phyloP scores from a whole-genome alignment of 2,329 filamentous ascomycete genomes.

The Cladosporium colombiae region DNA sequence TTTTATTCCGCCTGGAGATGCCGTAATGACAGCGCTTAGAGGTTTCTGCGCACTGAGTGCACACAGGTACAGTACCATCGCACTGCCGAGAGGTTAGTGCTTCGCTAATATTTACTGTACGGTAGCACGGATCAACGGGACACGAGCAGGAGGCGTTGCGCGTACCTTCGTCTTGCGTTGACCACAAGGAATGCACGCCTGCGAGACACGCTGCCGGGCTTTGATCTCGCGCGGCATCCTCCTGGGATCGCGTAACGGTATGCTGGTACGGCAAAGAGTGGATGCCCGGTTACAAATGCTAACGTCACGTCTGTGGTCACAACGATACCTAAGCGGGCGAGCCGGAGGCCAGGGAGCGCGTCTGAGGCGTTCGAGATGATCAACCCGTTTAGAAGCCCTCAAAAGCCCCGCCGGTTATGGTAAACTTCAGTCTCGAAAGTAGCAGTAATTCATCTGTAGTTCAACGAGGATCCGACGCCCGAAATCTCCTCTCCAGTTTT shows the following conservation, averaged over 20 bases:
- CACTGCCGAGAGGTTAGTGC: slow-evolving; percentile 4
- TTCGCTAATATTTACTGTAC: neutral
- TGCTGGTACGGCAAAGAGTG: neutral
- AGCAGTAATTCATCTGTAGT: rapidly evolving
- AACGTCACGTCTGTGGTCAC: neutral
- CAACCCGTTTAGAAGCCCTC: neutral
- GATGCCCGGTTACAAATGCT: neutral
- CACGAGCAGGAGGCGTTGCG: neutral
- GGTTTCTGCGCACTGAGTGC: slow-evolving; percentile 2
- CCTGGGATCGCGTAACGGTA: slow-evolving; percentile 1
- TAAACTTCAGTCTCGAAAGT: neutral
- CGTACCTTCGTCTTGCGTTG: slow-evolving; percentile 16
- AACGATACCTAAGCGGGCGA: neutral
- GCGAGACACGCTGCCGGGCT: slow-evolving; percentile 14
- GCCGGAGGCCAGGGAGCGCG: neutral
- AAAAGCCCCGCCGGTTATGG: slow-evolving; percentile 3
- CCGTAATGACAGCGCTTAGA: slow-evolving; percentile 15
- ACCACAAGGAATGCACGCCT: slow-evolving; percentile 17
- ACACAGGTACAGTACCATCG: slow-evolving; percentile 10
- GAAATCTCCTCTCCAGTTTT: neutral
- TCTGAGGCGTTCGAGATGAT: neutral
- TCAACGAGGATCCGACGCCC: neutral
- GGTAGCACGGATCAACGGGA: neutral
- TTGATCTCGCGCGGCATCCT: slow-evolving; percentile 12
- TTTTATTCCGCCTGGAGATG: slow-evolving; percentile 13